Evolutionary conservation across 805 yeast genomes (phyloP).

Genomic region (Saccharomycodes ludwigii): DNA sequence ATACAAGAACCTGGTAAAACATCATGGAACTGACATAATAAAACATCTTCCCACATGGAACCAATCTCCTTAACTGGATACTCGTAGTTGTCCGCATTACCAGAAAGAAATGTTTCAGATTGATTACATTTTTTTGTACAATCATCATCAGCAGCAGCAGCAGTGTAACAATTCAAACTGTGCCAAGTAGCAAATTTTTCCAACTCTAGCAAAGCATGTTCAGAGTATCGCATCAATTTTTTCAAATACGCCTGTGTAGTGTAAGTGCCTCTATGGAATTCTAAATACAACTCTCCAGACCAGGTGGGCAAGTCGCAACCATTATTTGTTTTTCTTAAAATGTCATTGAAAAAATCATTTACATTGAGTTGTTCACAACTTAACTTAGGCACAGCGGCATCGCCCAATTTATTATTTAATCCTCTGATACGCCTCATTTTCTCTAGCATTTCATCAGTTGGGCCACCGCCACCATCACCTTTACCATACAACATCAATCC

Average conservation of each 20-base stretch:
- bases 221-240: slow-evolving; percentile 64
- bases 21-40: slow-evolving; percentile 91
- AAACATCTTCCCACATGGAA: slow-evolving; percentile 75
- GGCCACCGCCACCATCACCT: slow-evolving; percentile 99
- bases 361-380: slow-evolving; percentile 51
- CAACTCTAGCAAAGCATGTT: slow-evolving; percentile 68
- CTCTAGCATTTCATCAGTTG: slow-evolving; percentile 86
- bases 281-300: slow-evolving; percentile 90
- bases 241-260: slow-evolving; percentile 88
- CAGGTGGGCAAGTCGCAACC: slow-evolving; percentile 71
- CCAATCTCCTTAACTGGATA: slow-evolving; percentile 66
- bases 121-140: too few relatives aligned
- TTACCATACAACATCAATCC: slow-evolving; percentile 79
- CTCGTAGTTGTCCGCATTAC: slow-evolving; percentile 34
- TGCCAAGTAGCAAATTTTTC: slow-evolving; percentile 74
- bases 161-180: slow-evolving; percentile 37
- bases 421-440: slow-evolving; percentile 88
- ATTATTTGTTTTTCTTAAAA: slow-evolving; percentile 47
- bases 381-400: slow-evolving; percentile 55
- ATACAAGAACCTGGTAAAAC: slow-evolving; percentile 97
- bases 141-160: too few relatives aligned
- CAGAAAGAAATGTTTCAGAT: too few relatives aligned
- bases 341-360: slow-evolving; percentile 64
- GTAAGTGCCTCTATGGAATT: slow-evolving; percentile 94
- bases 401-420: slow-evolving; percentile 64